Evolutionary conservation across 768 basidiomycete species (phyloP).

Genomic region (Boletellus ananiceps): DNA sequence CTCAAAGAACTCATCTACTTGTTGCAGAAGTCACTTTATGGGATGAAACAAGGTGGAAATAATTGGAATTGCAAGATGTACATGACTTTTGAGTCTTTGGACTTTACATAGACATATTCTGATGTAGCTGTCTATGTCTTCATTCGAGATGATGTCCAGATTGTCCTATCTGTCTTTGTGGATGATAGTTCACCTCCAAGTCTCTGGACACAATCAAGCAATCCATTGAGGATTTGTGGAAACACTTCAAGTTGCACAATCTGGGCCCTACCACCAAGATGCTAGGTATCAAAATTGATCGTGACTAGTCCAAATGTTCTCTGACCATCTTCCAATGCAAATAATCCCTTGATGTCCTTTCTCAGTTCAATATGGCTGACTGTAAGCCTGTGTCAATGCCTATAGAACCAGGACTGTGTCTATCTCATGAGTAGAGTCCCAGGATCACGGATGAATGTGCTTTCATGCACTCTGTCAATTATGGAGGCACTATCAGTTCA

Average conservation of each 20-base stretch:
- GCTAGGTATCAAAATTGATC: no score
- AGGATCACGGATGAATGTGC: no score
- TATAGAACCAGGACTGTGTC: no score
- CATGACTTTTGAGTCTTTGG: neutral
- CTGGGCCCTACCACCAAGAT: slow-evolving; percentile 9
- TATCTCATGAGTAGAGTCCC: no score
- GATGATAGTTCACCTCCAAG: no score
- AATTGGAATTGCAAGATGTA: neutral
- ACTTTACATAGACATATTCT: neutral
- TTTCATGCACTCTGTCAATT: neutral
- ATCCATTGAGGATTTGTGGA: neutral
- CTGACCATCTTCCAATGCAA: slow-evolving; percentile 17
- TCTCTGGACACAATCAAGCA: neutral
- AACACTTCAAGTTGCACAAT: neutral
- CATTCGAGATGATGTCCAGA: no score
- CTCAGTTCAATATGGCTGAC: no score
- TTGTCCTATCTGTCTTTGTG: no score
- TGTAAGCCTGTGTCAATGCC: no score
- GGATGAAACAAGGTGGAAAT: neutral
- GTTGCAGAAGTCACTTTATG: slow-evolving; percentile 6
- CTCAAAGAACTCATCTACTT: neutral
- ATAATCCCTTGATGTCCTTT: slow-evolving; percentile 8
- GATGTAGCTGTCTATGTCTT: no score
- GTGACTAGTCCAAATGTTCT: neutral
- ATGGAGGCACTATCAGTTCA: neutral